Evolutionary conservation across 805 yeast species (phyloP).

Genomic region (Cyberlindnera bimundalis): DNA sequence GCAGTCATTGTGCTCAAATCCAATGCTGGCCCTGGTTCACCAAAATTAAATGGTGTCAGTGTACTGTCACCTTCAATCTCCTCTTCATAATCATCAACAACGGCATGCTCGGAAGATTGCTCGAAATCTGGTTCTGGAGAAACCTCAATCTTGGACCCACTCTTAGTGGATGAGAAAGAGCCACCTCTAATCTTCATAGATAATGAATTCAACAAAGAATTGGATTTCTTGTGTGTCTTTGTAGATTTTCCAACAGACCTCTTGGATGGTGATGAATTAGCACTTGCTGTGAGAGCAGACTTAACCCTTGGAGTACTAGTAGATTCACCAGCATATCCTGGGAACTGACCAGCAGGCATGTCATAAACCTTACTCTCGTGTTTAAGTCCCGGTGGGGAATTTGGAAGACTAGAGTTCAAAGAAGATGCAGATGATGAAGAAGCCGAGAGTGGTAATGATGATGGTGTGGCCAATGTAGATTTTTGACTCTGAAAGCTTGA

Average conservation of each 20-base stretch:
- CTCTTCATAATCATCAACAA: constrained; percentile 8
- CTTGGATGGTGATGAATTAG: constrained; percentile 10
- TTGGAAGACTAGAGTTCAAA: constrained; percentile 12
- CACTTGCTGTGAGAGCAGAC: background rate
- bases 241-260: constrained; percentile 7
- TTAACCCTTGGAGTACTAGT: constrained; percentile 9
- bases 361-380: constrained; percentile 38
- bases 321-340: background rate
- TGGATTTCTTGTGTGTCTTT: constrained; percentile 23
- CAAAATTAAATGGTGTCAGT: constrained; percentile 25
- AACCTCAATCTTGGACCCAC: background rate
- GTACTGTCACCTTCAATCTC: constrained; percentile 24
- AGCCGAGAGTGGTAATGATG: constrained; percentile 12
- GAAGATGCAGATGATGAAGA: constrained; percentile 20
- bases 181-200: constrained; percentile 20
- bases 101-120: background rate
- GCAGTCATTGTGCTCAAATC: constrained; percentile 26
- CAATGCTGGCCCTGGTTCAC: constrained; percentile 29
- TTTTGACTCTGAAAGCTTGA: constrained; percentile 21
- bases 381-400: constrained; percentile 30
- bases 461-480: constrained; percentile 12
- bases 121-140: background rate
- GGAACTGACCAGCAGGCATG: constrained; percentile 23
- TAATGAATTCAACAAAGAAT: constrained; percentile 21
- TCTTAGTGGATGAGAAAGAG: constrained; percentile 17